phyloP scores from a whole-genome alignment of 768 basidiomycete species.

The Paxillus involutus region DNA sequence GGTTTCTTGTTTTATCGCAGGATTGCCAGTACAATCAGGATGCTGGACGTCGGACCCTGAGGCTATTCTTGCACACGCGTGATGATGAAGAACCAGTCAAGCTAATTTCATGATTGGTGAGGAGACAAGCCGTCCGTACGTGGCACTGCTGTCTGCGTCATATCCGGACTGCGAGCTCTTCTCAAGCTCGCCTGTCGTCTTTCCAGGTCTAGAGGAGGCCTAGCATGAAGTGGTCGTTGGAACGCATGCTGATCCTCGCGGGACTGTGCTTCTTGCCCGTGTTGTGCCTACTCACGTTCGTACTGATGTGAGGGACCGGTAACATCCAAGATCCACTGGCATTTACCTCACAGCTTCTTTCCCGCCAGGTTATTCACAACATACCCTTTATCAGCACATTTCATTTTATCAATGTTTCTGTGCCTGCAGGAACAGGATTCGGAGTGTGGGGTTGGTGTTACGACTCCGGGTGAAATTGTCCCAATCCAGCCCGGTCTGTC shows the following conservation, averaged over 20 bases:
- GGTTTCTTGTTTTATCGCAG: background rate
- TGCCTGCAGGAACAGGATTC: background rate
- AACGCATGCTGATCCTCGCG: background rate
- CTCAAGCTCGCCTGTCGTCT: background rate
- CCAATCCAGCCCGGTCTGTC: background rate
- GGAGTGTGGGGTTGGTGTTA: constrained; percentile 15
- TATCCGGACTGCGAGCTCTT: background rate
- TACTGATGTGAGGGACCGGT: background rate
- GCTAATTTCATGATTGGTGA: background rate
- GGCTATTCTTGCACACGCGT: too few species aligned
- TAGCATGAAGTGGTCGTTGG: background rate
- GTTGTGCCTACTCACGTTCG: background rate
- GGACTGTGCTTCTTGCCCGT: background rate
- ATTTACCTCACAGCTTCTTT: background rate
- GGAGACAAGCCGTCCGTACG: background rate
- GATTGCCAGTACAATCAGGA: background rate
- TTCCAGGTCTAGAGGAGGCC: background rate
- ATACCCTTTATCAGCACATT: constrained; percentile 10
- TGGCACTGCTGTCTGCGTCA: background rate
- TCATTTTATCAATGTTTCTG: constrained; percentile 10
- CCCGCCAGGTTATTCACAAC: constrained; percentile 3
- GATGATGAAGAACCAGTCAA: background rate
- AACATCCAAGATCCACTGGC: too few species aligned
- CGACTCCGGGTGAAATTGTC: constrained; percentile 6
- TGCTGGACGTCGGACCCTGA: too few species aligned